A percentile compares a stretch with the other conserved stretches of the same genome.
Conservation (phyloP, 352 stramenopile genomes). For the Phytopythium aichiense region DNA sequence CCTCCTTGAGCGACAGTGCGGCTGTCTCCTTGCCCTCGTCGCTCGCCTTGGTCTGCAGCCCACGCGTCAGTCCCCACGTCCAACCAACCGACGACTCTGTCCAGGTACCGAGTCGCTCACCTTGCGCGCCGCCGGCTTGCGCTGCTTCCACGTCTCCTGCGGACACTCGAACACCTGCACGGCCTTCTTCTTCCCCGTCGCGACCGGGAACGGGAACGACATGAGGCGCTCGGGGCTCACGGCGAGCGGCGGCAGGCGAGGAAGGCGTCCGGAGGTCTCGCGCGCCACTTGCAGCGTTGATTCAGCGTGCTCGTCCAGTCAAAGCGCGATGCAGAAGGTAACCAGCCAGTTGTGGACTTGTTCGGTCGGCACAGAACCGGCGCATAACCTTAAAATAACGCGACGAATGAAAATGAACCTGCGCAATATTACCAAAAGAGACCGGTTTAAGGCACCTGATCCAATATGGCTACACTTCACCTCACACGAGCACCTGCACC, state of each 20-base stretch:
- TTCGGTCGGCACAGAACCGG: too few relatives aligned
- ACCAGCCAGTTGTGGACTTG: too few relatives aligned
- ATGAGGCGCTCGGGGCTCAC: constrained; percentile 8
- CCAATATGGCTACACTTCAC: constrained; percentile 5
- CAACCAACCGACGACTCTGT: not conserved
- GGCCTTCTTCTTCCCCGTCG: constrained; percentile 69
- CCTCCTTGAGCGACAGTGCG: constrained; percentile 51
- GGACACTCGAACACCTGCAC: constrained; percentile 80
- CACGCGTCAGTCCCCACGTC: not conserved
- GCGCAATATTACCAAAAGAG: too few relatives aligned
- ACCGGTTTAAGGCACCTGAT: too few relatives aligned
- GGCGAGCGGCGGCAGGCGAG: not conserved
- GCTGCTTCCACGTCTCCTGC: constrained; percentile 65
- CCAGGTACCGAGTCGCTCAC: constrained; percentile 8
- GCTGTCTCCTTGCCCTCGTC: constrained; percentile 16
- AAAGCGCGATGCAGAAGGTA: too few relatives aligned
- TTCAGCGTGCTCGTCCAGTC: not conserved
- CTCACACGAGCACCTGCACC: constrained; percentile 56
- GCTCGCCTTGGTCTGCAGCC: constrained; percentile 14
- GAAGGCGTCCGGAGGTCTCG: not conserved
- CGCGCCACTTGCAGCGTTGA: not conserved
- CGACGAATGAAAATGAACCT: too few relatives aligned
- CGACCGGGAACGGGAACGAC: constrained; percentile 70
- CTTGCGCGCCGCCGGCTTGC: constrained; percentile 21
- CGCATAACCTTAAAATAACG: too few relatives aligned